Evolutionary conservation across 2,329 filamentous ascomycete genomes (phyloP).

Genomic region (Tolypocladium album): DNA sequence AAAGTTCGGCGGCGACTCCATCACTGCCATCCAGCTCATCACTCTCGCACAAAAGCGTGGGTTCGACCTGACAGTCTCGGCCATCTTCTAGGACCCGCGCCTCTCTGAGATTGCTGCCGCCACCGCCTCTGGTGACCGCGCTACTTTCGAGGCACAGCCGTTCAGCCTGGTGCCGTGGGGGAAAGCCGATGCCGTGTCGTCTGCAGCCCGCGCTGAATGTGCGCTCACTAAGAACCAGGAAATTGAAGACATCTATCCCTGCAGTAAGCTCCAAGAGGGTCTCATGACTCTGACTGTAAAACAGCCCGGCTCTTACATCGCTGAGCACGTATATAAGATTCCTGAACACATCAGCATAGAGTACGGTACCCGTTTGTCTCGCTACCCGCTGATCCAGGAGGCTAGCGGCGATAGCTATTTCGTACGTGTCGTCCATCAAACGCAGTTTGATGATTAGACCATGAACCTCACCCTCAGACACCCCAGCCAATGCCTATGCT

Average conservation of each 20-base stretch:
- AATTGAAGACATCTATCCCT: neutral
- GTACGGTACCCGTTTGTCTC: neutral
- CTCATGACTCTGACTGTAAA: neutral
- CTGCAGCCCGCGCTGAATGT: neutral
- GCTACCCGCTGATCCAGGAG: neutral
- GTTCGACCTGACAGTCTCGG: neutral
- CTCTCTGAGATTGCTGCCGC: neutral
- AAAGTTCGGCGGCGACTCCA: neutral
- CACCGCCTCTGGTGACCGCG: neutral
- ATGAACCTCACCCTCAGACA: neutral
- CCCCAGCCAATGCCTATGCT: constrained; percentile 2
- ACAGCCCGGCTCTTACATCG: neutral
- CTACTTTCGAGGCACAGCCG: neutral
- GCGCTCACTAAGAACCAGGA: neutral
- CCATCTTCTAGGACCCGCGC: neutral
- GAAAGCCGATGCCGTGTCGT: neutral
- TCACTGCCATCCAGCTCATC: neutral
- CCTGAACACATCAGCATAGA: neutral
- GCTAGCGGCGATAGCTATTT: neutral
- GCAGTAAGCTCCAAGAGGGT: neutral
- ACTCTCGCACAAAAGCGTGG: neutral
- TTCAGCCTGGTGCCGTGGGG: neutral
- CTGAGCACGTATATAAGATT: neutral
- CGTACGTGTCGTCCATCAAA: constrained; percentile 12
- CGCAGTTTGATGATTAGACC: constrained; percentile 13